Base-by-base conservation (phyloP, 2,329 filamentous ascomycete genomes). In the Lecanicillium sp. region DNA sequence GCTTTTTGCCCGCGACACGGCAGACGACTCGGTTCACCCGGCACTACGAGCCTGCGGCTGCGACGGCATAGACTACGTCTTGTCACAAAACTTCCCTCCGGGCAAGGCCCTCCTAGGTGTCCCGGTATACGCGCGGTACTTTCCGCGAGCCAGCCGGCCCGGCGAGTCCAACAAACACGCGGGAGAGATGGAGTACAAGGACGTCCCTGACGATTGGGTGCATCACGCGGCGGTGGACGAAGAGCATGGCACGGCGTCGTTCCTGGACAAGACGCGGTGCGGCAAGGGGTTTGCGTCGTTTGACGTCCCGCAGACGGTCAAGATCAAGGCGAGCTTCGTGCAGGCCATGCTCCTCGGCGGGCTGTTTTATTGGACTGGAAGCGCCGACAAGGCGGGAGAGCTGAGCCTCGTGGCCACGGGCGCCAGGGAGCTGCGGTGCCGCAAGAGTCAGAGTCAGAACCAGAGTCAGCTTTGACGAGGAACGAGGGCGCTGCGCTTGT, bases 321-420 rank as follows among this genome's bases (percentile, higher is more conserved):
- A 61, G 39, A 65, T 71, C 49, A 84, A 84, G 58, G 79, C 78
- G 1, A 62, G 65, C 27, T 82, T 76, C 49, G 77, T 71, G 33
- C 71, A 66, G 33, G 58, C 64, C 27, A 65, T 67, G 42, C 65
- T 66, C 2, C 60, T 84, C 2, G 79, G 71, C 0, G 80, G 80
- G 0, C 47, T 84, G 20, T 84, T 84, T 54, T 84, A 81, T 58
- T 84, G 80, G 80, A 79, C 79, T 29, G 78, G 79, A 2, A 72
- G 71, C 3, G 75, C 71, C 0, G 80, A 84, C 58, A 64, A 68
- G 7, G 56, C 61, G 29, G 73, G 68, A 3, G 48, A 57, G 8
- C 62, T 71, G 47, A 83, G 79, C 52, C 52, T 84, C 44, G 72
- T 83, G 17, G 69, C 69, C 38, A 73, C 76, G 22, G 79, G 79